Percentiles rank a stretch among this genome's conserved stretches.
Evolutionary conservation across 352 stramenopile species (phyloP).

Genomic region (Nothophytophthora sp.): DNA sequence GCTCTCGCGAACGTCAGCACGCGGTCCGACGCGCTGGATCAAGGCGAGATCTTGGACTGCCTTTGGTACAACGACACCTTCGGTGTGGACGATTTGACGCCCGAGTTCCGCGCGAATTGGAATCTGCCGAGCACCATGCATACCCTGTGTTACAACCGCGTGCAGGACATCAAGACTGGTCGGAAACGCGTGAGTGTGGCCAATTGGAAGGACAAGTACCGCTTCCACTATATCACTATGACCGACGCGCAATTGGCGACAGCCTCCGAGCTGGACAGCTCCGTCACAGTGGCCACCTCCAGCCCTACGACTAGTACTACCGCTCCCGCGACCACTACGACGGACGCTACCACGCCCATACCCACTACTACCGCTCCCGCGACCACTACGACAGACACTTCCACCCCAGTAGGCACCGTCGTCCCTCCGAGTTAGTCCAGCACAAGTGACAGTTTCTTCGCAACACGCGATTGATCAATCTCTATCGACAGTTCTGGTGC

Average conservation of each 20-base stretch:
- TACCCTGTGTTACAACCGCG: constrained; percentile 38
- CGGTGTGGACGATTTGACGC: constrained; percentile 44
- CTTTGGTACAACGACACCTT: constrained; percentile 46
- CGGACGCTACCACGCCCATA: too few species aligned
- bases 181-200: constrained; percentile 14
- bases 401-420: too few species aligned
- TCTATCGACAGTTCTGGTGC: too few species aligned
- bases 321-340: too few species aligned
- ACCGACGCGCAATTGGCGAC: constrained; percentile 10
- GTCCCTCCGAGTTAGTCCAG: too few species aligned
- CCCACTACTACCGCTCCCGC: too few species aligned
- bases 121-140: constrained; percentile 20
- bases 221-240: constrained; percentile 29
- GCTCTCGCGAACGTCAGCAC: constrained; percentile 12
- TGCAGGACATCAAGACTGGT: constrained; percentile 22
- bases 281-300: too few species aligned
- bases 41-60: constrained; percentile 56
- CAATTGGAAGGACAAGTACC: constrained; percentile 17
- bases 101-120: constrained; percentile 38
- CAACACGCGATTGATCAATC: too few species aligned
- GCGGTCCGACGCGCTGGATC: constrained; percentile 32
- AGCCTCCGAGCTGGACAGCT: too few species aligned
- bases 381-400: too few species aligned
- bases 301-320: too few species aligned
- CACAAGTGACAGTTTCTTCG: too few species aligned